These are phyloP conservation scores for Babesia gibsoni DNA, from an alignment of 169 alveolate genomes.

Conservation along the genomic window DNA sequence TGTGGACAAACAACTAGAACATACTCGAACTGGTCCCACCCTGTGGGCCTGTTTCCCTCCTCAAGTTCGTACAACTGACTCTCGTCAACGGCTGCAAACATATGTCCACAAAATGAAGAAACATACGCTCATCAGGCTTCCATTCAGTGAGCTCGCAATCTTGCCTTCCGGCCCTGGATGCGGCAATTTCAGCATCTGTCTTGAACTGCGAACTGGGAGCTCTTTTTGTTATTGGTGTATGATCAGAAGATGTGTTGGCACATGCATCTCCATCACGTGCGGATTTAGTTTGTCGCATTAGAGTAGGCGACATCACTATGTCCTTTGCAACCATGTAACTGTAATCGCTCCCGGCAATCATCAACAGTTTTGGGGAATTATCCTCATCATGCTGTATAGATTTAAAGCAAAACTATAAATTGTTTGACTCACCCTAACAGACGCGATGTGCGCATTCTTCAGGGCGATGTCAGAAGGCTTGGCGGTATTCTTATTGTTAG, in stretches of 20 bases:
- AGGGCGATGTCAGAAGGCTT: slow-evolving; percentile 49
- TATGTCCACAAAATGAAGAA: background rate
- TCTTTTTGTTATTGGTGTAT: background rate
- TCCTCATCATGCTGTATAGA: slow-evolving; percentile 3
- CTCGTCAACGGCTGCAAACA: slow-evolving; percentile 35
- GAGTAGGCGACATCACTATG: background rate
- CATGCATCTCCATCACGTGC: background rate
- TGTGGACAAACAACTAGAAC: background rate
- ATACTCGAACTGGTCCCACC: slow-evolving; percentile 64
- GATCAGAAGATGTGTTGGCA: background rate
- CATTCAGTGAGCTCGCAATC: slow-evolving; percentile 40
- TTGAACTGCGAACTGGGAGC: slow-evolving; percentile 18
- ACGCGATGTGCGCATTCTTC: slow-evolving; percentile 6
- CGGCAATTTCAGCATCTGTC: slow-evolving; percentile 55
- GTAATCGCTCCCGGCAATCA: slow-evolving; percentile 44
- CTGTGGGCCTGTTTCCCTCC: background rate
- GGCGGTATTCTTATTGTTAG: slow-evolving; percentile 5
- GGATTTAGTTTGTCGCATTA: background rate
- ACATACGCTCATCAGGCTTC: slow-evolving; percentile 39
- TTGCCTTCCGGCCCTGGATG: slow-evolving; percentile 9
- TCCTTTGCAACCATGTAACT: slow-evolving; percentile 18
- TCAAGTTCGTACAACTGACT: slow-evolving; percentile 28
- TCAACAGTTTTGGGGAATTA: background rate
- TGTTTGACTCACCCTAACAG: background rate
- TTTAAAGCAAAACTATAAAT: background rate